Evolutionary conservation across 2,329 filamentous ascomycete species (phyloP).

Genomic region (Claviceps capensis): DNA sequence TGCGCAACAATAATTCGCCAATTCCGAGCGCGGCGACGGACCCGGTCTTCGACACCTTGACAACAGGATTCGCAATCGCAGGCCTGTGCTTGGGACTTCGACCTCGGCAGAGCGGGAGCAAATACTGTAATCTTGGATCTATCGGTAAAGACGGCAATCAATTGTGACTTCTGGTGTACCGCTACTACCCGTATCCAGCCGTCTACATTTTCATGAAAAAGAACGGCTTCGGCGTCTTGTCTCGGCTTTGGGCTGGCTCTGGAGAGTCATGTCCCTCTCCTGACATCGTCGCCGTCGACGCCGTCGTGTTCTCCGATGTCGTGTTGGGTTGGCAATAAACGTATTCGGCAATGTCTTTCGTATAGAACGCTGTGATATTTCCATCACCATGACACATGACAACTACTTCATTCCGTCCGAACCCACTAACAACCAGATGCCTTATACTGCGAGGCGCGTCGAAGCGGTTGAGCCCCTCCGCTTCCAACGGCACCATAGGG

Average conservation of each 20-base stretch:
- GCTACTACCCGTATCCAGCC: conserved; percentile 79
- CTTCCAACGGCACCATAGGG: conserved; percentile 21
- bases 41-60: conserved; percentile 15
- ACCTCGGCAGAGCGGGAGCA: conserved; percentile 26
- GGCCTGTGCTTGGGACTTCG: not conserved
- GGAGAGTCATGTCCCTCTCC: not conserved
- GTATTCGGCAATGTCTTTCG: conserved; percentile 33
- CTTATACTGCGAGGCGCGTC: conserved; percentile 50
- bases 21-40: conserved; percentile 28
- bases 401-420: conserved; percentile 58
- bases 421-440: conserved; percentile 51
- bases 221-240: conserved; percentile 33
- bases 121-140: conserved; percentile 40
- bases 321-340: conserved; percentile 18
- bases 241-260: not conserved
- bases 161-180: conserved; percentile 61
- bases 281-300: not conserved
- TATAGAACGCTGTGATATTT: conserved; percentile 59
- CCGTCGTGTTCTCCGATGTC: not conserved
- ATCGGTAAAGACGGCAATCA: conserved; percentile 81
- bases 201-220: conserved; percentile 70
- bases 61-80: conserved; percentile 6
- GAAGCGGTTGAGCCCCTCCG: conserved; percentile 40
- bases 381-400: conserved; percentile 59
- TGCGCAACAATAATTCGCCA: conserved; percentile 37